Evolutionary conservation across 1,139 yeast species (phyloP), one percentile per base, ranked within the genome.

Genomic region (Protomyces inundatus): DNA sequence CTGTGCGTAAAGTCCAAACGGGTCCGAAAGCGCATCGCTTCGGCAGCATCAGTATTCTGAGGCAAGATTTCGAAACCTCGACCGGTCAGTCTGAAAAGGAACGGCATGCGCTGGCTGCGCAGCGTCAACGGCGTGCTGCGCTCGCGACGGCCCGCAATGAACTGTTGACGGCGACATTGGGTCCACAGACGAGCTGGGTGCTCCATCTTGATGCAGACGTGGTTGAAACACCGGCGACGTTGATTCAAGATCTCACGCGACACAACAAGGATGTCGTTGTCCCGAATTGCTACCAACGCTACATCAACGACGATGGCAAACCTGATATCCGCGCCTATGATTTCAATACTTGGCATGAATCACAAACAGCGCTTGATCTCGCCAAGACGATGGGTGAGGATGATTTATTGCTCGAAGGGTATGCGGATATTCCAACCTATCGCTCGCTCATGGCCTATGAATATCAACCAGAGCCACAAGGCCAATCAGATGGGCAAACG

Each of bases 71-170:
- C 45, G 86, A 84, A 72, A 73, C 68, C 79, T 84, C 66, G 88
- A 64, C 69, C 10, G 66, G 70, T 34, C 71, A 90, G 73, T 70
- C 73, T 55, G 97, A 90, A 73, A 87, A 88, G 75, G 65, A 65
- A 40, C 52, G 72, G 33, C 72, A 70, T 40, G 76, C 75, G 4
- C 78, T 87, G 67, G 77, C 76, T 46, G 95, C 86, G n/a, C 98
- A 93, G 75, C 90, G 90, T 76, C 86, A 87, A 71, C 84, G 98
- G 74, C 84, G 98, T 70, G 77, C 88, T 7, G 85, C 86, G 74
- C 91, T 93, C 98, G 95, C 97, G 1, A 77, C 89, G 68, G 97
- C 98, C 1, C 81, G 98, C 74, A 93, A 93, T 77, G 90, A 97
- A 46, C 79, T 93, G 66, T 80, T 93, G 55, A 89, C 90, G 75